These are phyloP conservation scores for Carpinus viminea DNA, from an alignment of 306 rosid species.

Conservation along the genomic window DNA sequence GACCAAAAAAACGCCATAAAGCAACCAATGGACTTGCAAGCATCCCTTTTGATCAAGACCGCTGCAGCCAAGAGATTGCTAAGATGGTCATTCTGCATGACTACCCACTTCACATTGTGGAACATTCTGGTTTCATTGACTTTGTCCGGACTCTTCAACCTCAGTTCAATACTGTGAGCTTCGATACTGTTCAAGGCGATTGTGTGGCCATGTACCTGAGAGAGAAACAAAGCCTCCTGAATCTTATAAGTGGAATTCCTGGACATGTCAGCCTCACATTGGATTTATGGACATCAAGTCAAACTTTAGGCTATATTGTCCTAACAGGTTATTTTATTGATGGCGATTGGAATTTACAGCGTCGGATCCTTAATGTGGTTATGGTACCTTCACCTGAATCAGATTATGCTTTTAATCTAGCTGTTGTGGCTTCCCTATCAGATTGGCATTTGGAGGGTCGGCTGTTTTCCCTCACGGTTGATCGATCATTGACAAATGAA, in stretches of 20 bases:
- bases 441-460: conserved; percentile 83
- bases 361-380: conserved; percentile 69
- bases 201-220: conserved; percentile 54
- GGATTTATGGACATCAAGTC: conserved; percentile 76
- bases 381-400: conserved; percentile 62
- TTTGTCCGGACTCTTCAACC: conserved; percentile 73
- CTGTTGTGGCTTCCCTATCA: conserved; percentile 60
- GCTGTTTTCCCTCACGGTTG: conserved; percentile 59
- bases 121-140: conserved; percentile 71
- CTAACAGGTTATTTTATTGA: conserved; percentile 87
- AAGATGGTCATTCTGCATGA: conserved; percentile 83
- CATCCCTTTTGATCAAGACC: conserved; percentile 60
- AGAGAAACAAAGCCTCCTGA: conserved; percentile 67
- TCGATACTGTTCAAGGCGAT: conserved; percentile 51
- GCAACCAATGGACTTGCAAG: conserved; percentile 38
- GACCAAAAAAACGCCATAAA: conserved; percentile 57
- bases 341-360: conserved; percentile 69
- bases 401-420: conserved; percentile 55
- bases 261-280: conserved; percentile 78
- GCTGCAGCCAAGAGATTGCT: conserved; percentile 65
- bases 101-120: conserved; percentile 84
- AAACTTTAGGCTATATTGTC: conserved; percentile 60
- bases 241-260: conserved; percentile 60
- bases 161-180: conserved; percentile 51
- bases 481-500: conserved; percentile 65